phyloP scores from a whole-genome alignment of 306 rosid species.

The Alnus glutinosa region DNA sequence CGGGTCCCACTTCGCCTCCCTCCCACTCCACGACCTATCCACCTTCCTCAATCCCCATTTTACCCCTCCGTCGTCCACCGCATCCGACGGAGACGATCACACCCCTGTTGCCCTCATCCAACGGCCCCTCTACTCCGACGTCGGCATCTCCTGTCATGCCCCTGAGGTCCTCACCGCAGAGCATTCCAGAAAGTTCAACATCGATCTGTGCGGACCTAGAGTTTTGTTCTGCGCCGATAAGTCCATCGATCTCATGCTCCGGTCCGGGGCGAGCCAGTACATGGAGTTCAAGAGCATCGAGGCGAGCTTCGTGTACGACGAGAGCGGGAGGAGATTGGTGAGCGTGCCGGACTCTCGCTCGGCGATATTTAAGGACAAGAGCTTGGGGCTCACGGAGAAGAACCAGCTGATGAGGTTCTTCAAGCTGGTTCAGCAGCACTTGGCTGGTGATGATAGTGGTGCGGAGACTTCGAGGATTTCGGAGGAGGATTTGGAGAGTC shows the following conservation, averaged over 20 bases:
- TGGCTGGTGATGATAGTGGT: constrained; percentile 37
- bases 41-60: constrained; percentile 54
- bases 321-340: constrained; percentile 49
- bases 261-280: constrained; percentile 60
- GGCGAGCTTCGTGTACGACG: constrained; percentile 54
- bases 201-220: constrained; percentile 82
- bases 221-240: constrained; percentile 63
- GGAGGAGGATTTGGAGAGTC: constrained; percentile 75
- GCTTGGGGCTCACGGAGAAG: constrained; percentile 69
- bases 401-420: constrained; percentile 82
- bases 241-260: constrained; percentile 56
- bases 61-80: constrained; percentile 13
- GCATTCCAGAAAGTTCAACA: constrained; percentile 55
- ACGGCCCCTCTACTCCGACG: constrained; percentile 41
- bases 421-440: constrained; percentile 83
- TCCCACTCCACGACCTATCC: constrained; percentile 53
- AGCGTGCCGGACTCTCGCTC: constrained; percentile 86
- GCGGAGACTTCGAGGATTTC: constrained; percentile 46
- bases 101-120: constrained; percentile 36
- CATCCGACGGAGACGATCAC: constrained; percentile 31
- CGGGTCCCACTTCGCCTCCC: constrained; percentile 73
- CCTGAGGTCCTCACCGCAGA: constrained; percentile 40
- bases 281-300: constrained; percentile 77
- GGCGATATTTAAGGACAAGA: constrained; percentile 80
- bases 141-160: constrained; percentile 38